Conservation (phyloP, 768 basidiomycete genomes). For the Podaxis sp. region DNA sequence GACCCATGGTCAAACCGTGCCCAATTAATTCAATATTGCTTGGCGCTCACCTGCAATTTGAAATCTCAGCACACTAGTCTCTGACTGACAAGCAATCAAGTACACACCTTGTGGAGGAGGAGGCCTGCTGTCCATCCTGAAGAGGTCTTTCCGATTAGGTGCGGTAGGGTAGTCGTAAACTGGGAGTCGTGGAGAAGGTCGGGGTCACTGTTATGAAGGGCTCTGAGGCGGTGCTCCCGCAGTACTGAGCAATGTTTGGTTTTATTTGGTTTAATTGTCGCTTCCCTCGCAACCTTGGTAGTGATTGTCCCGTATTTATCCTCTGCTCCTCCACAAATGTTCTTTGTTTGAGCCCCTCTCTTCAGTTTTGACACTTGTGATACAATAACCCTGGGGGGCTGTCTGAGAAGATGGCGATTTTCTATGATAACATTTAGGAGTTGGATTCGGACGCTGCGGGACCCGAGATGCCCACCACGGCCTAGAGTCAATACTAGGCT, state of each 20-base stretch:
- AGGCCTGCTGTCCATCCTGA: conserved; percentile 33
- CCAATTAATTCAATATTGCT: neutral
- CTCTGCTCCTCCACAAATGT: neutral
- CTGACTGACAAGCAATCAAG: neutral
- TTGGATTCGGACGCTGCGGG: no score
- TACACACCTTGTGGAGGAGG: conserved; percentile 41
- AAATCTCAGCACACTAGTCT: neutral
- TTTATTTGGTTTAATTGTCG: conserved; percentile 4
- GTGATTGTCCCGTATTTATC: neutral
- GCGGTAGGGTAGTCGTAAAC: neutral
- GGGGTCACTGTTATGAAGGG: conserved; percentile 4
- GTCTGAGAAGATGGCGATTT: neutral
- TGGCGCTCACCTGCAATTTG: neutral
- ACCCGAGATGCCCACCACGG: no score
- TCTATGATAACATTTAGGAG: no score
- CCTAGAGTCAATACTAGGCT: no score
- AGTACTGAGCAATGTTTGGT: conserved; percentile 1
- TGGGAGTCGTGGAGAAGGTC: neutral
- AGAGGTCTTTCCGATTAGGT: neutral
- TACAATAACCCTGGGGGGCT: neutral
- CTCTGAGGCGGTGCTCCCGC: conserved; percentile 9
- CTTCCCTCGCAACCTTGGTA: neutral
- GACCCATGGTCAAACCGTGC: neutral
- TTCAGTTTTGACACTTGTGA: no score
- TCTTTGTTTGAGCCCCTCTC: no score